Evolutionary conservation across 306 rosid genomes (phyloP), one percentile per base, ranked within the genome.

Genomic region (Alnus glutinosa): DNA sequence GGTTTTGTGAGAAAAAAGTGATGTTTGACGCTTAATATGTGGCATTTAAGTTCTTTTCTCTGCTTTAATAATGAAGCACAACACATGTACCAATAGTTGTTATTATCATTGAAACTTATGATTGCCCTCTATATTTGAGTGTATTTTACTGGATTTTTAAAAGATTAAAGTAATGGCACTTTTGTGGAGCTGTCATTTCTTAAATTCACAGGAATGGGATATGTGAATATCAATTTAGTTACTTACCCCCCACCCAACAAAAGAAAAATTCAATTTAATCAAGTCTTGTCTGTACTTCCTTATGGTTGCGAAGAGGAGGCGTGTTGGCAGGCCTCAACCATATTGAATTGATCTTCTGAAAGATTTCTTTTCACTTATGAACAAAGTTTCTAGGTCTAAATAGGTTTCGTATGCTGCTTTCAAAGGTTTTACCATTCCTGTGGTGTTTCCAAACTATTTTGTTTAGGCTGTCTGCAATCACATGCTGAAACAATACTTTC

Each of bases 201-300:
- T 4, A 42, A 42, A 42, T 42, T 61, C 4, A 16, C 37, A 15
- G 14, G 75, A 44, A 62, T 37, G 32, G 6, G 61, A 5, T 39
- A 28, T 64, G 46, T 74, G 70, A 80, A 47, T 4, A 32, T 52
- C 48, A 74, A n/a, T 59, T 52, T 55, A 34, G 73, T 64, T 32
- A 42, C 42, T 12, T 49, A 11, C 11, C 4, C 51, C 14, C 52
- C 14, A 49, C 13, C 52, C 52, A 14, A 14, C 1, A 10, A 49
- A 49, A 3, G 52, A 49, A 49, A 49, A 49, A 49, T 49, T 49
- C 52, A 49, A 49, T 49, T 49, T 49, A 12, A 49, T 49, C 13
- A 42, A 42, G 57, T 8, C 16, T 74, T 55, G 39, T 32, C 50
- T 52, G 23, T 30, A 4, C 55, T 39, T 66, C n/a, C 37, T 18